Percentiles rank a stretch among this genome's conserved stretches.
These are phyloP conservation scores for Daldinia childiae DNA, from an alignment of 495 filamentous ascomycete genomes.

Conservation along the genomic window DNA sequence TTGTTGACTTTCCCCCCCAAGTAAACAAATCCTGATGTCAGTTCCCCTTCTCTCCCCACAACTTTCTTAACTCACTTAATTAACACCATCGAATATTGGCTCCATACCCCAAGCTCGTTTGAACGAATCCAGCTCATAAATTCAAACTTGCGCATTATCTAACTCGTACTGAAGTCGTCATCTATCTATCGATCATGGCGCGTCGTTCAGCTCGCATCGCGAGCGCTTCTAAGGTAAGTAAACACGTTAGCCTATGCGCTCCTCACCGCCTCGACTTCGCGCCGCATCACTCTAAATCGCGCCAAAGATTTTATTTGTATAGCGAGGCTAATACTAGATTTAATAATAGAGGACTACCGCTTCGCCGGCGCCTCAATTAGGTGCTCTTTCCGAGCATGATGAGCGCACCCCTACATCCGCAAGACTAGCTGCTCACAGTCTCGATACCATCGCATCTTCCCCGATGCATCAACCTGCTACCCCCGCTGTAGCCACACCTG, in stretches of 20 bases:
- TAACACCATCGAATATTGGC: constrained; percentile 23
- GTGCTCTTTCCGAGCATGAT: constrained; percentile 56
- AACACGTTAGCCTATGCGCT: constrained; percentile 22
- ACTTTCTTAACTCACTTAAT: constrained; percentile 34
- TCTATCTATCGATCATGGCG: constrained; percentile 22
- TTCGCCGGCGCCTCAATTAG: constrained; percentile 49
- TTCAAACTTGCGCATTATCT: constrained; percentile 2
- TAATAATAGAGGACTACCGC: constrained; percentile 28
- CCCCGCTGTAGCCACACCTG: constrained; percentile 52
- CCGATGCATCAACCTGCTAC: constrained; percentile 54
- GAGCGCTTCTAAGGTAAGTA: constrained; percentile 54
- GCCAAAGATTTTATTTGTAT: not conserved
- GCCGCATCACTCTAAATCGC: not conserved
- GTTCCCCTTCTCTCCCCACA: constrained; percentile 31
- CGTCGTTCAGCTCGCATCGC: constrained; percentile 62
- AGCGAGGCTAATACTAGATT: not conserved
- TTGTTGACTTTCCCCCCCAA: constrained; percentile 31
- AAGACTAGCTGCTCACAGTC: constrained; percentile 27
- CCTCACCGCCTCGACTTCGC: constrained; percentile 27
- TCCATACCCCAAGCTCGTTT: constrained; percentile 23
- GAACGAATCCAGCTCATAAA: not conserved
- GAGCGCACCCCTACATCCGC: constrained; percentile 40
- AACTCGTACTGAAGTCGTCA: constrained; percentile 11
- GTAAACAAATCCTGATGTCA: constrained; percentile 41
- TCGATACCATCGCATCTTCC: constrained; percentile 55